Evolutionary conservation across 768 basidiomycete genomes (phyloP).

Genomic region (Boletus vermiculosoides): DNA sequence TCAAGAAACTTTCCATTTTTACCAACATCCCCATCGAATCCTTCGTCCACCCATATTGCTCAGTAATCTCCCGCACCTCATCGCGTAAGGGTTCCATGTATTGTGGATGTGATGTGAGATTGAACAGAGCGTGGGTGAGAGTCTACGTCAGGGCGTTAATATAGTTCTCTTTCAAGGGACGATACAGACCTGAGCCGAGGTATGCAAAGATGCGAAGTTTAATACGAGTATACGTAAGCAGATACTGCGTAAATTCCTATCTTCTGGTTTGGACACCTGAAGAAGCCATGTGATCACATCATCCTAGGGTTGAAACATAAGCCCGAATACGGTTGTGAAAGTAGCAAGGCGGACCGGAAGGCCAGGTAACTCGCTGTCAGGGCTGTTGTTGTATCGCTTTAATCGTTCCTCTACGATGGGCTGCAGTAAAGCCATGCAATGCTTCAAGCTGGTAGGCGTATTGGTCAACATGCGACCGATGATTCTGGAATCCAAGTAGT

Average conservation of each 20-base stretch:
- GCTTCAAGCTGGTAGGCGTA: conserved; percentile 30
- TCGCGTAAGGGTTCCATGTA: conserved; percentile 40
- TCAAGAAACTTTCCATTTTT: conserved; percentile 45
- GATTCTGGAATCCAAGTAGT: conserved; percentile 24
- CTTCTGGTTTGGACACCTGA: conserved; percentile 29
- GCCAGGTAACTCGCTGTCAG: conserved; percentile 18
- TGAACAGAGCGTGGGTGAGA: conserved; percentile 38
- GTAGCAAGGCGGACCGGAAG: conserved; percentile 33
- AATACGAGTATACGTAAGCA: conserved; percentile 36
- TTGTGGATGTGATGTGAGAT: conserved; percentile 41
- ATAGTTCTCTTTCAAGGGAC: background rate
- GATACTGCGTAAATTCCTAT: conserved; percentile 28
- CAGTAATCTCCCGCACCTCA: conserved; percentile 36
- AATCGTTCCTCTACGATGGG: conserved; percentile 37
- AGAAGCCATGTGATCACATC: conserved; percentile 45
- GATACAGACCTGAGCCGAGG: conserved; percentile 31
- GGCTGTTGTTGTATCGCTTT: conserved; percentile 26
- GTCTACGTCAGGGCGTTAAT: conserved; percentile 24
- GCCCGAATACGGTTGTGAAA: conserved; percentile 2
- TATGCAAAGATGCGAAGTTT: conserved; percentile 40
- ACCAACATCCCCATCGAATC: conserved; percentile 33
- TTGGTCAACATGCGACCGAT: conserved; percentile 34
- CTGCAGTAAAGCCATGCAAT: conserved; percentile 30
- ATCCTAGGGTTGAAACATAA: conserved; percentile 25
- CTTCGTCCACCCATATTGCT: conserved; percentile 35